These are phyloP conservation scores for Kalmanozyma brasiliensis DNA, from an alignment of 1,284 basidiomycete genomes.

Conservation along the genomic window DNA sequence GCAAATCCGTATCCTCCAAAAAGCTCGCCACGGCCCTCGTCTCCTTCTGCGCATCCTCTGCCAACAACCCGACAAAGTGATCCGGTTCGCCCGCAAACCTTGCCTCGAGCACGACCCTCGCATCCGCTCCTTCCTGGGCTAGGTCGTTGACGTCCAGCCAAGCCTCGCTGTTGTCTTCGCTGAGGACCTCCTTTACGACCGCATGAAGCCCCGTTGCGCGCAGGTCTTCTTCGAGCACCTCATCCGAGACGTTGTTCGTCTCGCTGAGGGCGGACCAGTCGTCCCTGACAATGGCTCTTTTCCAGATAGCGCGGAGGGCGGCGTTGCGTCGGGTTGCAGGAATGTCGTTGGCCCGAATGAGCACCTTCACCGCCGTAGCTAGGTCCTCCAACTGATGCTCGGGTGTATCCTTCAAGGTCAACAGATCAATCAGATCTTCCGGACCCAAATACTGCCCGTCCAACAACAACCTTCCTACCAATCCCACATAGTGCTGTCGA, in stretches of 20 bases:
- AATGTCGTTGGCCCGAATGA: constrained; percentile 69
- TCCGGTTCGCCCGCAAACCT: constrained; percentile 8
- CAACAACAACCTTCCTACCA: constrained; percentile 63
- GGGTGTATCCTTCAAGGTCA: constrained; percentile 70
- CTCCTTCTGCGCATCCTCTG: constrained; percentile 24
- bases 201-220: constrained; percentile 34
- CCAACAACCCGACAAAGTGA: constrained; percentile 12
- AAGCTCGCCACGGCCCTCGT: constrained; percentile 14
- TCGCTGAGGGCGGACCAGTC: constrained; percentile 69
- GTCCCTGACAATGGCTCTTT: constrained; percentile 85
- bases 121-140: not conserved
- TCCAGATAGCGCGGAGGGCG: constrained; percentile 79
- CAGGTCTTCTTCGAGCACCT: constrained; percentile 38
- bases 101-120: constrained; percentile 14
- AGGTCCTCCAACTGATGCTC: constrained; percentile 69
- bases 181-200: constrained; percentile 28
- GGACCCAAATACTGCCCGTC: constrained; percentile 67
- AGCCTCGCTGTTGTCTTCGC: constrained; percentile 3
- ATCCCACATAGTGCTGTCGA: constrained; percentile 50
- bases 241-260: constrained; percentile 47
- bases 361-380: constrained; percentile 70
- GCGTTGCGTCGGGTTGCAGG: constrained; percentile 64
- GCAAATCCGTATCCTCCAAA: constrained; percentile 38
- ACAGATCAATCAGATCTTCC: constrained; percentile 72
- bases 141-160: constrained; percentile 12